Evolutionary conservation across 2,329 filamentous ascomycete genomes (phyloP).

Genomic region (Gyromitra esculenta): DNA sequence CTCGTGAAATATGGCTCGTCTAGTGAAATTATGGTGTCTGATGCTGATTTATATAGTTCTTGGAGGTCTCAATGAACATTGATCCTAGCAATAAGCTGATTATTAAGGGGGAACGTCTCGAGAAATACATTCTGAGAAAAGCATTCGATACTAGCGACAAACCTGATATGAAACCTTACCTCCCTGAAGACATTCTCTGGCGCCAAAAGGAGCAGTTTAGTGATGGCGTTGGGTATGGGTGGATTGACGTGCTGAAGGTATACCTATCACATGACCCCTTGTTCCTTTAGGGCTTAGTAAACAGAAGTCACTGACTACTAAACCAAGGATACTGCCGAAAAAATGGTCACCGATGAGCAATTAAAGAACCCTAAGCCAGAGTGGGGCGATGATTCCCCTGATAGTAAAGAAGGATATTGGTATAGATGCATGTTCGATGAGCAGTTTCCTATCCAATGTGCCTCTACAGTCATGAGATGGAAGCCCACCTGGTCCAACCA

Average conservation of each 20-base stretch:
- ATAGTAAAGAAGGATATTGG: constrained; percentile 99
- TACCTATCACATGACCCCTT: neutral
- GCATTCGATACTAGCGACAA: constrained; percentile 94
- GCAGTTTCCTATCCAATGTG: constrained; percentile 92
- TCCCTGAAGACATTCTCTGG: constrained; percentile 97
- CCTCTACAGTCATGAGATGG: constrained; percentile 94
- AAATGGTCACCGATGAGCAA: constrained; percentile 93
- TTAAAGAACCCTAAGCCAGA: constrained; percentile 98
- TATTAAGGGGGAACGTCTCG: constrained; percentile 78
- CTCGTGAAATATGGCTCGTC: neutral
- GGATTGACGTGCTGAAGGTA: constrained; percentile 91
- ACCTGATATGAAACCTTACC: constrained; percentile 80
- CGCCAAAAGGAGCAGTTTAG: constrained; percentile 99
- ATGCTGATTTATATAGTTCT: constrained; percentile 70
- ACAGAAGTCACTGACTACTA: constrained; percentile 4
- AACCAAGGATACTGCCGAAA: constrained; percentile 79
- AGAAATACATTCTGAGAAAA: constrained; percentile 98
- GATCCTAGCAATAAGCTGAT: constrained; percentile 97
- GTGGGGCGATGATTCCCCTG: constrained; percentile 91
- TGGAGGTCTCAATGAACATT: constrained; percentile 91
- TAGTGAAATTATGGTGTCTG: neutral
- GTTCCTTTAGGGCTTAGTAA: neutral
- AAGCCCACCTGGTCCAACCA: constrained; percentile 97
- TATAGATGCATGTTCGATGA: constrained; percentile 99
- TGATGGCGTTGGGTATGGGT: constrained; percentile 97